These are phyloP conservation scores for Tilletia caries DNA, from an alignment of 1,284 basidiomycete genomes.

Conservation along the genomic window DNA sequence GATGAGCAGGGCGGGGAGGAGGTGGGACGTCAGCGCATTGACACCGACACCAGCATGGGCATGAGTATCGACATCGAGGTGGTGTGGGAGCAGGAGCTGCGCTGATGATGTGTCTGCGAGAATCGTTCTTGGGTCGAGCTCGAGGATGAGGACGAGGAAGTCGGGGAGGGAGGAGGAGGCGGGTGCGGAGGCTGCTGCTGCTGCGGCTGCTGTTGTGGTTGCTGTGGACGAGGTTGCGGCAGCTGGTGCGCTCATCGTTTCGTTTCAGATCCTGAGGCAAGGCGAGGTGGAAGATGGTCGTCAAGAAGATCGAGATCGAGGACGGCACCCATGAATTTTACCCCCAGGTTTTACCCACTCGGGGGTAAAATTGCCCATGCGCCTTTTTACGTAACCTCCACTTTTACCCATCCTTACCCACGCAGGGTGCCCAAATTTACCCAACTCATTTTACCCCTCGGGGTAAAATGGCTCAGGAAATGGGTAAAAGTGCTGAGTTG, in stretches of 20 bases:
- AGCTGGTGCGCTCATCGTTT: slow-evolving; percentile 16
- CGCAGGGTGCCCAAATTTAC: no score
- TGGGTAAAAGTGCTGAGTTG: no score
- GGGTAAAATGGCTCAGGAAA: no score
- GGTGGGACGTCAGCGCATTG: background rate
- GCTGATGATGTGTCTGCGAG: background rate
- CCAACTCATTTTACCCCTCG: no score
- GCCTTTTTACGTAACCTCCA: no score
- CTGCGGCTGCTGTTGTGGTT: background rate
- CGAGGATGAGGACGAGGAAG: slow-evolving; percentile 48
- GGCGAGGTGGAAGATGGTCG: no score
- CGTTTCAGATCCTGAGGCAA: slow-evolving; percentile 5
- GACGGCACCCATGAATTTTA: no score
- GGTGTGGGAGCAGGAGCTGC: background rate
- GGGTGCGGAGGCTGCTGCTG: background rate
- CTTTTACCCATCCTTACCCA: no score
- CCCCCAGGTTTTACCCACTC: no score
- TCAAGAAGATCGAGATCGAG: no score
- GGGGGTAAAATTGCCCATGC: no score
- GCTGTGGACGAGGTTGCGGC: background rate
- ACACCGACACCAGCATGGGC: background rate
- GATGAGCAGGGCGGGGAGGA: slow-evolving; percentile 61
- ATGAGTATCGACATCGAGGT: no score
- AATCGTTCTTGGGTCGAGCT: slow-evolving; percentile 31
- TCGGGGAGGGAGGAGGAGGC: slow-evolving; percentile 29